Conservation (phyloP, 2,329 filamentous ascomycete genomes). For the Fusarium beomiforme region DNA sequence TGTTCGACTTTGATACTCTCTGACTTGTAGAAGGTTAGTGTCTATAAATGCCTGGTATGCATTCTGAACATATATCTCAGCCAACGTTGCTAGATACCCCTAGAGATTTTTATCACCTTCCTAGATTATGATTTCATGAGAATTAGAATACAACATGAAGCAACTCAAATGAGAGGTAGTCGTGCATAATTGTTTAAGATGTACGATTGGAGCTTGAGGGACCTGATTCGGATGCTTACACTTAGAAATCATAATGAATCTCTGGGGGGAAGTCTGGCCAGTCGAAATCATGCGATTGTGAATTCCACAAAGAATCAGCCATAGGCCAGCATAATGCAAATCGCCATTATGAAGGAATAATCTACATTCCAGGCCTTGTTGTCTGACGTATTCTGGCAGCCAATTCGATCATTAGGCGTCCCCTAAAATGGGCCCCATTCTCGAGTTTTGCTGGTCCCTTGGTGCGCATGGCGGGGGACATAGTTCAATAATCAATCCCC, state of each 20-base stretch:
- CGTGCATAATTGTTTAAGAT: background rate
- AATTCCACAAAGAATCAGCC: constrained; percentile 24
- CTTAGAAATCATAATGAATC: background rate
- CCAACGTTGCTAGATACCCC: too few relatives aligned
- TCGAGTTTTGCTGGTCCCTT: constrained; percentile 4
- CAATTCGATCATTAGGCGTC: constrained; percentile 11
- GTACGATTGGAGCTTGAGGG: background rate
- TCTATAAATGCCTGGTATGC: too few relatives aligned
- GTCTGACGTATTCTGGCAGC: constrained; percentile 25
- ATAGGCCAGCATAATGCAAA: constrained; percentile 20
- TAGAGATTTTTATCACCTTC: too few relatives aligned
- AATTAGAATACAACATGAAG: too few relatives aligned
- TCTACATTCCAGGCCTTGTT: constrained; percentile 30
- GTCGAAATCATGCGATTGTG: constrained; percentile 11
- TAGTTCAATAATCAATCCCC: too few relatives aligned
- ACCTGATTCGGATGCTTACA: background rate
- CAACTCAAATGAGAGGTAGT: too few relatives aligned
- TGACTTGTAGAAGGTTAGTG: too few relatives aligned
- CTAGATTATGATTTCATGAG: too few relatives aligned
- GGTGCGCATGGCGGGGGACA: constrained; percentile 1
- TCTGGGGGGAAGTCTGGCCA: constrained; percentile 5
- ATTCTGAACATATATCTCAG: too few relatives aligned
- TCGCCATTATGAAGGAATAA: constrained; percentile 20
- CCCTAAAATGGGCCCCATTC: constrained; percentile 30
- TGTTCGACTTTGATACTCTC: too few relatives aligned